These are phyloP conservation scores for Penicillium nordicum DNA, from an alignment of 2,329 filamentous ascomycete genomes.

Conservation along the genomic window DNA sequence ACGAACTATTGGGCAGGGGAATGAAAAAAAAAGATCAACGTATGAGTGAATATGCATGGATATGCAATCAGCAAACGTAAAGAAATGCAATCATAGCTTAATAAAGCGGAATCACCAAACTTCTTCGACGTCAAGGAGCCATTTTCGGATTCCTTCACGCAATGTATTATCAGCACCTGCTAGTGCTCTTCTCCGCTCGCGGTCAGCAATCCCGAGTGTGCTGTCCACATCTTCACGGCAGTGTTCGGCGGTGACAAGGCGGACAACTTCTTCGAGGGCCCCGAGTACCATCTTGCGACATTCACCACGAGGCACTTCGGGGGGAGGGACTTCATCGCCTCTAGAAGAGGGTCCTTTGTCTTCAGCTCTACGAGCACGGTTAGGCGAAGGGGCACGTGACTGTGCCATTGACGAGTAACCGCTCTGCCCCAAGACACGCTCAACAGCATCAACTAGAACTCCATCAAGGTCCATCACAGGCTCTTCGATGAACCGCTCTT, in stretches of 20 bases:
- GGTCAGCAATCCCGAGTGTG: constrained; percentile 31
- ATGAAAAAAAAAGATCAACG: neutral
- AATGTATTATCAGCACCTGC: constrained; percentile 49
- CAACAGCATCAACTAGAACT: constrained; percentile 57
- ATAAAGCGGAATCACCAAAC: constrained; percentile 31
- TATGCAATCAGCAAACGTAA: constrained; percentile 4
- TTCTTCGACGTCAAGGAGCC: constrained; percentile 52
- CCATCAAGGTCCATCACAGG: constrained; percentile 56
- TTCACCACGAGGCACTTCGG: constrained; percentile 49
- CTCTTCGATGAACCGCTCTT: constrained; percentile 54
- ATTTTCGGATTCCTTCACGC: constrained; percentile 55
- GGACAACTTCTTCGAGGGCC: constrained; percentile 56
- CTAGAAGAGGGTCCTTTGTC: constrained; percentile 26
- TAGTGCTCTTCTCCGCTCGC: constrained; percentile 33
- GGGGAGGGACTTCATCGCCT: constrained; percentile 27
- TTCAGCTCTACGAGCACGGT: constrained; percentile 35
- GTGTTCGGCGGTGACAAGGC: constrained; percentile 51
- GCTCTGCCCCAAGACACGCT: constrained; percentile 51
- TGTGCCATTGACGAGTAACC: constrained; percentile 41
- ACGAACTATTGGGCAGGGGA: neutral
- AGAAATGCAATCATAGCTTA: neutral
- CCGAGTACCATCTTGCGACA: constrained; percentile 55
- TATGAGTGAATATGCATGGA: neutral
- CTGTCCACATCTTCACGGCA: constrained; percentile 39
- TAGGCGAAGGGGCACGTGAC: constrained; percentile 42